phyloP scores from a whole-genome alignment of 2,329 filamentous ascomycete species.

The Trichoderma polysporum region DNA sequence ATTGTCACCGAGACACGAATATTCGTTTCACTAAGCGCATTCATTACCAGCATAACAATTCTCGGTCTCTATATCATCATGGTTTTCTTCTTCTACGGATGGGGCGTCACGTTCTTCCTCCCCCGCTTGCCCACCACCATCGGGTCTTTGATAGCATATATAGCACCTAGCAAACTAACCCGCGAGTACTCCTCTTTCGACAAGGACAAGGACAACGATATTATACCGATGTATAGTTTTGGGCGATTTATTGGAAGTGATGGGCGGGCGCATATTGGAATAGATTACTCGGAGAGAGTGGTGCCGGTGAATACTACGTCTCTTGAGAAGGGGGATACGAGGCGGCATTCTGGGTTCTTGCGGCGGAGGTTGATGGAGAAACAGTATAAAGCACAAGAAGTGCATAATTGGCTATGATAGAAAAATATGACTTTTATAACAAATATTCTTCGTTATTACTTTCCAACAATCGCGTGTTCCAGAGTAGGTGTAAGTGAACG shows the following conservation, averaged over 20 bases:
- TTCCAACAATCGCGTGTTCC: too few relatives aligned
- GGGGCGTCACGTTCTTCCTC: slow-evolving; percentile 43
- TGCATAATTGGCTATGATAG: not conserved
- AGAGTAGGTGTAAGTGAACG: too few relatives aligned
- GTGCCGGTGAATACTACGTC: not conserved
- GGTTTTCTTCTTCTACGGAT: slow-evolving; percentile 43
- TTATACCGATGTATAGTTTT: slow-evolving; percentile 42
- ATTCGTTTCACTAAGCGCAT: slow-evolving; percentile 48
- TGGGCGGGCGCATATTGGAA: slow-evolving; percentile 48
- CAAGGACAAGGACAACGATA: not conserved
- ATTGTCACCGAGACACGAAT: slow-evolving; percentile 41
- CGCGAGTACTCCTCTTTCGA: slow-evolving; percentile 32
- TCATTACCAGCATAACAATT: slow-evolving; percentile 45
- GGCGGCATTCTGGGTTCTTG: not conserved
- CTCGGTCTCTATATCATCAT: slow-evolving; percentile 45
- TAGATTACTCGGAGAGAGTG: slow-evolving; percentile 39
- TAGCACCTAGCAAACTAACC: slow-evolving; percentile 41
- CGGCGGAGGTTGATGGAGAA: not conserved
- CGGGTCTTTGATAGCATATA: too few relatives aligned
- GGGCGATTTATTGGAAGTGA: slow-evolving; percentile 51
- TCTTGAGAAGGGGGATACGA: not conserved
- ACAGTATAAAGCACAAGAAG: not conserved
- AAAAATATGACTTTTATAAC: not conserved
- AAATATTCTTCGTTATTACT: too few relatives aligned
- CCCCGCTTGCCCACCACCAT: slow-evolving; percentile 53